Conservation (phyloP, 2,329 filamentous ascomycete species). For the Aspergillus flavus region DNA sequence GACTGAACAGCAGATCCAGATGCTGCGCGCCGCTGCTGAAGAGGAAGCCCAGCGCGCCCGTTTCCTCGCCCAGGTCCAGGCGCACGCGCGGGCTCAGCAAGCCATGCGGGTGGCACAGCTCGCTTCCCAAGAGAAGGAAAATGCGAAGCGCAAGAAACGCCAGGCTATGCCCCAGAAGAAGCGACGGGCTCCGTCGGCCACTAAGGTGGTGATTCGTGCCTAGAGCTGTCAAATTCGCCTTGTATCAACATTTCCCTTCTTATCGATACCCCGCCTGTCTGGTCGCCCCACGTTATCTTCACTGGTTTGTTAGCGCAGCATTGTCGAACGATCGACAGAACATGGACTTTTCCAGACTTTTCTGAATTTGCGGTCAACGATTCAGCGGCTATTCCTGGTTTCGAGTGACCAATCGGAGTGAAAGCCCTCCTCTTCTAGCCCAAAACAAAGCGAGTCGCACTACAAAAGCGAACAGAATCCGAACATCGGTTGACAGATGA, state of each 20-base stretch:
- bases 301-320: constrained; percentile 7
- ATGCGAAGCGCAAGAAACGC: constrained; percentile 35
- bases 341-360: constrained; percentile 4
- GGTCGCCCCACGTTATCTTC: background rate
- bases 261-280: background rate
- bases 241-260: background rate
- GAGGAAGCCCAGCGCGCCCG: constrained; percentile 40
- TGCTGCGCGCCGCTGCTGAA: constrained; percentile 38
- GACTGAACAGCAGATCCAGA: constrained; percentile 44
- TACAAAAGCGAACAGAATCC: background rate
- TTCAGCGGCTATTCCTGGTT: background rate
- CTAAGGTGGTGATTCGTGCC: constrained; percentile 19
- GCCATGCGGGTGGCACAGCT: constrained; percentile 40
- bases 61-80: constrained; percentile 45
- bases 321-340: constrained; percentile 12
- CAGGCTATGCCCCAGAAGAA: constrained; percentile 29
- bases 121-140: constrained; percentile 26
- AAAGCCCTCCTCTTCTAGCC: too few species aligned
- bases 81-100: constrained; percentile 44
- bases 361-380: constrained; percentile 3
- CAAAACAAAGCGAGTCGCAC: background rate
- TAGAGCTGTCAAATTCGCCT: constrained; percentile 4
- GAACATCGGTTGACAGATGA: background rate
- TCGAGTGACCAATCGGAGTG: background rate
- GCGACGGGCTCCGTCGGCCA: constrained; percentile 25